Conservation (phyloP, 1,139 yeast genomes). For the Zygosaccharomyces sapae region DNA sequence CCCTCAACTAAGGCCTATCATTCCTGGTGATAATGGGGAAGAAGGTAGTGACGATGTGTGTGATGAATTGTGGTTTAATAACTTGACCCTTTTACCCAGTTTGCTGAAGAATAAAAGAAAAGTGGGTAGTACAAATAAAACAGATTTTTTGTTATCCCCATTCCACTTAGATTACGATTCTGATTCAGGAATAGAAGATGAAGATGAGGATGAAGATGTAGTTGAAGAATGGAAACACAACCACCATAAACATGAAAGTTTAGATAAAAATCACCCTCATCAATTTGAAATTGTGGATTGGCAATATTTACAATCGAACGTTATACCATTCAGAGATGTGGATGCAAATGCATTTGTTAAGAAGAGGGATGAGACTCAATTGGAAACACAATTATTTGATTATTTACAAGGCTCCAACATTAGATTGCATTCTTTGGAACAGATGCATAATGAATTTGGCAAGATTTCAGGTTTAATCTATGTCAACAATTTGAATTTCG, state of each 20-base stretch:
- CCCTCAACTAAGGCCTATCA: constrained; percentile 23
- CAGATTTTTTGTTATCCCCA: constrained; percentile 1
- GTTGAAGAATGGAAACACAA: constrained; percentile 4
- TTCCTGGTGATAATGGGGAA: constrained; percentile 9
- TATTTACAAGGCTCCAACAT: constrained; percentile 29
- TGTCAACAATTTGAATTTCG: constrained; percentile 33
- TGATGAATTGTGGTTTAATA: constrained; percentile 15
- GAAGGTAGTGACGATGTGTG: constrained; percentile 6
- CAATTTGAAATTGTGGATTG: constrained; percentile 17
- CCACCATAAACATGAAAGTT: neutral
- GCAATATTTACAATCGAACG: constrained; percentile 13
- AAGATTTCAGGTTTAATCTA: constrained; percentile 26
- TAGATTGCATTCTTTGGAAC: constrained; percentile 25
- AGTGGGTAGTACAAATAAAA: neutral
- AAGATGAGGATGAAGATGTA: constrained; percentile 6
- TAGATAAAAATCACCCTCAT: neutral
- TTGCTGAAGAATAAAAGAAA: constrained; percentile 9
- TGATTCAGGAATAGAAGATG: constrained; percentile 8
- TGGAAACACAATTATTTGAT: constrained; percentile 17
- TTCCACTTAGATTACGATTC: constrained; percentile 19
- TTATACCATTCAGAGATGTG: constrained; percentile 7
- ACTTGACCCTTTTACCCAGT: constrained; percentile 11
- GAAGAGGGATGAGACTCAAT: constrained; percentile 5
- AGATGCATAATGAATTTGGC: constrained; percentile 14
- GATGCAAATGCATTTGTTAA: constrained; percentile 12